These are phyloP conservation scores for Aureobasidium sp. DNA, from an alignment of 2,329 filamentous ascomycete genomes.

Conservation along the genomic window DNA sequence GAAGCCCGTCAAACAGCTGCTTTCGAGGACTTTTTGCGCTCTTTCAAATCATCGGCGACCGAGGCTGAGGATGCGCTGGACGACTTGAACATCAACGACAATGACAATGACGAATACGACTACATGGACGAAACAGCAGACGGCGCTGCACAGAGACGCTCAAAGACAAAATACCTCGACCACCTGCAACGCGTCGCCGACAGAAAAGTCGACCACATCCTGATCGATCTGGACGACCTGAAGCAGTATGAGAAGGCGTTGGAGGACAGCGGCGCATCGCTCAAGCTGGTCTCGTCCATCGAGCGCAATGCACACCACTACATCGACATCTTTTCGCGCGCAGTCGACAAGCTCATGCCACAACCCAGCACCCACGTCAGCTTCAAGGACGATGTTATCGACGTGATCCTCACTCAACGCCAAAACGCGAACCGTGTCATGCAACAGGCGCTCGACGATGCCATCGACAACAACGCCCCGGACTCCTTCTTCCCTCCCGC, in stretches of 20 bases:
- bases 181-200: conserved; percentile 83
- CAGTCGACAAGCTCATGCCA: conserved; percentile 82
- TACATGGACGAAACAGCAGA: conserved; percentile 72
- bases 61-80: conserved; percentile 75
- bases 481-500: conserved; percentile 83
- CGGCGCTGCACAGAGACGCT: conserved; percentile 37
- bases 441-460: conserved; percentile 35
- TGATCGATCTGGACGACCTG: conserved; percentile 86
- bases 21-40: conserved; percentile 79
- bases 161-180: conserved; percentile 80
- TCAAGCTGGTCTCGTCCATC: conserved; percentile 74
- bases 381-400: conserved; percentile 96
- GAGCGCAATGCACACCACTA: conserved; percentile 92
- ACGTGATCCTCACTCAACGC: conserved; percentile 91
- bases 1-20: conserved; percentile 49
- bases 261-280: conserved; percentile 49
- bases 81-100: conserved; percentile 77
- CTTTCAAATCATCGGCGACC: conserved; percentile 75
- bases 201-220: conserved; percentile 65
- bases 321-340: conserved; percentile 81
- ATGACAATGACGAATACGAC: conserved; percentile 84
- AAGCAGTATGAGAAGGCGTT: conserved; percentile 70
- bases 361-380: conserved; percentile 68
- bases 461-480: conserved; percentile 50
- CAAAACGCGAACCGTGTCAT: conserved; percentile 78